These are phyloP conservation scores for Didymella pomorum DNA, from an alignment of 2,329 filamentous ascomycete genomes.

Conservation along the genomic window DNA sequence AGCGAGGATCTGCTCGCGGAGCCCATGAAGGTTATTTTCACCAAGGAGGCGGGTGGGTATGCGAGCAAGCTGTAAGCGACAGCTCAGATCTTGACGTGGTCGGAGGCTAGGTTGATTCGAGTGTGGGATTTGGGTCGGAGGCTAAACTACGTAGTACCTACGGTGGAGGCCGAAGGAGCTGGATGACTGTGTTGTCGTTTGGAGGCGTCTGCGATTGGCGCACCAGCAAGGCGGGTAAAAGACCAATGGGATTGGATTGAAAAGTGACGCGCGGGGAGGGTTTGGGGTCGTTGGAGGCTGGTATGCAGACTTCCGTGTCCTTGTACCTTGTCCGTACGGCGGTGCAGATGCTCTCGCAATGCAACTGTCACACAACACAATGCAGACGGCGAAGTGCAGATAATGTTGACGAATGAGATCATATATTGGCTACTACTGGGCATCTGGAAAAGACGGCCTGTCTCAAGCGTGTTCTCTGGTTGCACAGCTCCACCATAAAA, in stretches of 20 bases:
- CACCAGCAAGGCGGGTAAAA: not conserved
- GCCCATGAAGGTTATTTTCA: slow-evolving; percentile 41
- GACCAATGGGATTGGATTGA: not conserved
- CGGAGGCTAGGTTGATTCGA: not conserved
- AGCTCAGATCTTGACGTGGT: too few species aligned
- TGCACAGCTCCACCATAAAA: not conserved
- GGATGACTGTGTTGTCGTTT: not conserved
- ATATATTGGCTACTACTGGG: not conserved
- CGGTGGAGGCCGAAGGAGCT: not conserved
- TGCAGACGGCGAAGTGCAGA: not conserved
- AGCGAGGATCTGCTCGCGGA: slow-evolving; percentile 40
- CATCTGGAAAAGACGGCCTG: not conserved
- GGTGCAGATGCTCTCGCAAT: not conserved
- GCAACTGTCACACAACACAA: not conserved
- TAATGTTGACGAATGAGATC: not conserved
- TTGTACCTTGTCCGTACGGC: not conserved
- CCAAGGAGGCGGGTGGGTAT: slow-evolving; percentile 41
- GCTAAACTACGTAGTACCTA: too few species aligned
- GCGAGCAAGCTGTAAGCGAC: slow-evolving; percentile 20
- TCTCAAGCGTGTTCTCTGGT: not conserved
- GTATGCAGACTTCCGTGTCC: not conserved
- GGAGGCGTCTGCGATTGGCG: not conserved
- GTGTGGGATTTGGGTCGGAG: not conserved
- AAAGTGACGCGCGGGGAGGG: not conserved
- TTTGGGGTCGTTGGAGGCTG: not conserved